These are phyloP conservation scores for Paramecium sonneborni DNA, from an alignment of 73 alveolate genomes.

Conservation along the genomic window DNA sequence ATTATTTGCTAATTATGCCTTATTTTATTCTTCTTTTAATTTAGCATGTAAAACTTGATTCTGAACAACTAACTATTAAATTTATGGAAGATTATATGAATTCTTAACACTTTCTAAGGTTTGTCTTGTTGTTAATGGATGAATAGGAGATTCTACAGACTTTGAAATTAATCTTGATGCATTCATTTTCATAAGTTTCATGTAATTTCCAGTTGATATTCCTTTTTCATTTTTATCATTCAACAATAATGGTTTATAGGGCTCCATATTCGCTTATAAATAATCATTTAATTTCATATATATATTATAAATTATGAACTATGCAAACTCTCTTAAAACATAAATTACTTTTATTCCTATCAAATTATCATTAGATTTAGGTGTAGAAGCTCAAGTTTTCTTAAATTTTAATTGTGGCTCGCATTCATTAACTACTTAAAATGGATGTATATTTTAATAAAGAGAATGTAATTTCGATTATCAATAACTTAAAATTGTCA, in stretches of 20 bases:
- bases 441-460: neutral
- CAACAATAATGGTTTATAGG: neutral
- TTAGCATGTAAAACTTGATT: constrained; percentile 11
- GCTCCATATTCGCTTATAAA: neutral
- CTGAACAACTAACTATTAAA: neutral
- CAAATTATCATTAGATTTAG: neutral
- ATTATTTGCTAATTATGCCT: neutral
- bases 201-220: neutral
- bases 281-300: neutral
- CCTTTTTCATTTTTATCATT: constrained; percentile 10
- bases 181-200: neutral
- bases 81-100: neutral
- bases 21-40: neutral
- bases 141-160: neutral
- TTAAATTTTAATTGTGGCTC: neutral
- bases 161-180: neutral
- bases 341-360: neutral
- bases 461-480: neutral
- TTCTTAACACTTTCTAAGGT: neutral
- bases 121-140: neutral
- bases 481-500: neutral
- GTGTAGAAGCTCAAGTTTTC: neutral
- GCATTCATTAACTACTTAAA: neutral
- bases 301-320: neutral
- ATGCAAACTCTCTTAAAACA: neutral